Base-by-base conservation (phyloP, 495 filamentous ascomycete species). In the Talaromyces liani region DNA sequence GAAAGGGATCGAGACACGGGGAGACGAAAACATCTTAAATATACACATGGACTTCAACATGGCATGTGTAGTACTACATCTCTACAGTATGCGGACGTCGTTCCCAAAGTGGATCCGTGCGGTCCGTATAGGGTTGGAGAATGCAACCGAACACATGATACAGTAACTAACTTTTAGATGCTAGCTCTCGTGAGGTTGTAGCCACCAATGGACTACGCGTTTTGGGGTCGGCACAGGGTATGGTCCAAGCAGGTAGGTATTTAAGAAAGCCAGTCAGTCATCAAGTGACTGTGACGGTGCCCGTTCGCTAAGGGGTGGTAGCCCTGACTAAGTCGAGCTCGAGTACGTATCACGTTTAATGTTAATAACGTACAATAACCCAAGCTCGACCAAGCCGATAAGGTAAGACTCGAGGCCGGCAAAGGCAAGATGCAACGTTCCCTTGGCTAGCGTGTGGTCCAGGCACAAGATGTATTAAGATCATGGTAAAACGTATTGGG, bases 141-240 rank as follows among this genome's bases (percentile, higher is more conserved):
- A 58, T 58, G 56, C 56, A 58, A 58, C 56, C 27, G 16, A 22
- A 36, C 56, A 58, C 56, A 58, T 58, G 56, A 58, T 36, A 58
- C 56, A 36, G 56, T 58, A 58, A 25, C 56, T 25, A 56, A 16
- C 27, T 56, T 25, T 56, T 3, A 24, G 24, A 14, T 16, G 27
- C 22, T 58, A 36, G 56, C 16, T 36, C 31, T 58, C n/a, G 31
- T 58, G 31, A 58, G 56, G 56, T 58, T 58, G 56, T 58, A 36
- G 5, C 31, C 29, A 22, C 22, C 22, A 56, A 56, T 56, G 8
- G n/a, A 49, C 39, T 8, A 20, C n/a, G 45, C 45, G 45, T 49
- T 6, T 20, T 5, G 45, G 8, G 45, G 4, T 20, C 20, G 18
- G 45, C 18, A 49, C 45, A 49, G 45, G 45, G 45, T 41, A 41